These are phyloP conservation scores for Chalciporus piperatus DNA, from an alignment of 768 basidiomycete species.

Conservation along the genomic window DNA sequence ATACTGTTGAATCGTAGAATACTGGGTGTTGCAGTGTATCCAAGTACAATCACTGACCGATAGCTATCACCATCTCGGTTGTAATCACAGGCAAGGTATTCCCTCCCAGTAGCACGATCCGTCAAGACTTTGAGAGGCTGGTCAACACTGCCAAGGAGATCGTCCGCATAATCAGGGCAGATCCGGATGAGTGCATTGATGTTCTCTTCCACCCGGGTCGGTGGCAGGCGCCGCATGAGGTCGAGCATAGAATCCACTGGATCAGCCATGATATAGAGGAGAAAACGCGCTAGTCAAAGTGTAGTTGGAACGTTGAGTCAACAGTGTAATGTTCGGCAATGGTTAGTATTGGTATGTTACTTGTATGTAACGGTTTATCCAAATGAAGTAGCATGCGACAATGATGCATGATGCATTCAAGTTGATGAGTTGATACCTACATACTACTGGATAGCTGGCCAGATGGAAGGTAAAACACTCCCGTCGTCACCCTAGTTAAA, in stretches of 20 bases:
- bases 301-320: not conserved
- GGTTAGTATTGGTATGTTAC: too few relatives aligned
- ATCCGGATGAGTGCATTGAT: constrained; percentile 76
- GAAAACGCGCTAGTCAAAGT: not conserved
- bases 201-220: constrained; percentile 84
- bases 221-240: constrained; percentile 93
- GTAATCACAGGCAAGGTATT: constrained; percentile 93
- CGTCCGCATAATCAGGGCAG: constrained; percentile 92
- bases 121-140: constrained; percentile 82
- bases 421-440: too few relatives aligned
- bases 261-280: constrained; percentile 54
- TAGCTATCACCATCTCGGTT: constrained; percentile 91
- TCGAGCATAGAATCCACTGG: constrained; percentile 92
- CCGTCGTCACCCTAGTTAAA: not conserved
- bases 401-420: too few relatives aligned
- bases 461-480: not conserved
- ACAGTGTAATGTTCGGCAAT: not conserved
- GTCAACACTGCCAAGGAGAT: constrained; percentile 92
- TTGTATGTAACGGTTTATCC: not conserved
- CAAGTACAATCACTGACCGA: constrained; percentile 48
- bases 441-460: too few relatives aligned
- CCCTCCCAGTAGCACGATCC: constrained; percentile 78
- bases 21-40: not conserved
- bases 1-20: not conserved
- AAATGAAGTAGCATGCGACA: not conserved